Evolutionary conservation across 768 basidiomycete species (phyloP), one percentile per base, ranked within the genome.

Genomic region (Dentipellis fragilis): DNA sequence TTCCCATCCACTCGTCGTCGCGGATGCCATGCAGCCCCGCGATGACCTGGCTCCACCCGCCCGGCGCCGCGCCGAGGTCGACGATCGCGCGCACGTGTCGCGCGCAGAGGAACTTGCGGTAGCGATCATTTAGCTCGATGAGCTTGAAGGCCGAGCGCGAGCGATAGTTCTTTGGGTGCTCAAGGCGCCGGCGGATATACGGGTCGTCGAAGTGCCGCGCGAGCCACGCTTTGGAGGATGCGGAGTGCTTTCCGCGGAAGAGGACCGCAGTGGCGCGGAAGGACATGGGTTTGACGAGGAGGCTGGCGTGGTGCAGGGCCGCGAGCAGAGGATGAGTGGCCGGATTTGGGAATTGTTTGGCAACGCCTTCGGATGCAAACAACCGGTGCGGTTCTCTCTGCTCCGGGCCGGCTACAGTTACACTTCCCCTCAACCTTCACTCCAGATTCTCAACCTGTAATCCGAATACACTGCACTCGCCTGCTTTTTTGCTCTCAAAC

Each of bases 111-210:
- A 91, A 81, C 1, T 71, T 57, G 10, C 75, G 75, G 67, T 75
- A 81, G 38, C 74, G 72, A 0, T 75, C 68, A 64, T 89, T 74
- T 51, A 98, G 78, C 62, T 93, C 88, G 57, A 93, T 68, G 14
- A 97, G 82, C 71, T 97, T 97, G 76, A 89, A 95, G 3, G 93
- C 92, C 11, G 92, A 87, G 49, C 95, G 83, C 0, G 94, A 85
- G 22, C 93, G 85, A 68, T 83, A 95, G 10, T 74, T 63, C 0
- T 67, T 65, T 8, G 76, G 60, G 22, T 72, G 65, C 0, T 73
- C 64, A 51, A 72, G 68, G 39, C 85, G 81, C 52, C 71, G 69
- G 62, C 80, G 81, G 34, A 91, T 81, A 64, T 82, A 89, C 0
- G 85, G 86, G 64, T 92, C 89, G 11, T 75, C 71, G 49, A 67